Evolutionary conservation across 768 basidiomycete species (phyloP).

Genomic region (Pleurotus tuber-regium): DNA sequence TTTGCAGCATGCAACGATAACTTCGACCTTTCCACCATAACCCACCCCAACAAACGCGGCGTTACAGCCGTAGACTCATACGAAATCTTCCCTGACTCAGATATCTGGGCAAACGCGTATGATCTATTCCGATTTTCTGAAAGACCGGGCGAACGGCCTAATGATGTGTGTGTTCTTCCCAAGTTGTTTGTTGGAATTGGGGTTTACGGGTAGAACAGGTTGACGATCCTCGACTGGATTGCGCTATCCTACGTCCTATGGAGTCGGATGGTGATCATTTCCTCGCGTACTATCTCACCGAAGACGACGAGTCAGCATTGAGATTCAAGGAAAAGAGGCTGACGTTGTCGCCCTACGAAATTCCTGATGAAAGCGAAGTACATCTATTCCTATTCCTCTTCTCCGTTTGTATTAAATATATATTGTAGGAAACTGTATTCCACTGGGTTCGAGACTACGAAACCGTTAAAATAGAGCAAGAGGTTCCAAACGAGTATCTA

Average conservation of each 20-base stretch:
- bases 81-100: constrained; percentile 79
- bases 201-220: constrained; percentile 38
- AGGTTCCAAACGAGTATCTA: constrained; percentile 82
- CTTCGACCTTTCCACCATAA: constrained; percentile 56
- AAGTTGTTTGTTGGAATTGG: too few species aligned
- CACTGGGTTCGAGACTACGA: constrained; percentile 83
- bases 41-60: constrained; percentile 77
- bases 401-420: not conserved
- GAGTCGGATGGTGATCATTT: constrained; percentile 87
- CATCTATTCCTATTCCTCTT: constrained; percentile 10
- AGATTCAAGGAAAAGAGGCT: constrained; percentile 60
- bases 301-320: constrained; percentile 68
- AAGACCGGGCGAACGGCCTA: constrained; percentile 73
- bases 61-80: constrained; percentile 78
- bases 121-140: constrained; percentile 86
- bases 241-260: constrained; percentile 85
- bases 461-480: constrained; percentile 82
- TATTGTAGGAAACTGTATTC: constrained; percentile 61
- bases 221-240: constrained; percentile 79
- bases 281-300: constrained; percentile 80
- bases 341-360: constrained; percentile 38
- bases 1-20: constrained; percentile 61
- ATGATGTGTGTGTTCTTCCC: constrained; percentile 49
- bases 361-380: constrained; percentile 57
- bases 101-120: constrained; percentile 88